Percentiles rank a stretch among this genome's conserved stretches.
phyloP scores from a whole-genome alignment of 768 basidiomycete species.

The Tubosaeta brunneosetosa region DNA sequence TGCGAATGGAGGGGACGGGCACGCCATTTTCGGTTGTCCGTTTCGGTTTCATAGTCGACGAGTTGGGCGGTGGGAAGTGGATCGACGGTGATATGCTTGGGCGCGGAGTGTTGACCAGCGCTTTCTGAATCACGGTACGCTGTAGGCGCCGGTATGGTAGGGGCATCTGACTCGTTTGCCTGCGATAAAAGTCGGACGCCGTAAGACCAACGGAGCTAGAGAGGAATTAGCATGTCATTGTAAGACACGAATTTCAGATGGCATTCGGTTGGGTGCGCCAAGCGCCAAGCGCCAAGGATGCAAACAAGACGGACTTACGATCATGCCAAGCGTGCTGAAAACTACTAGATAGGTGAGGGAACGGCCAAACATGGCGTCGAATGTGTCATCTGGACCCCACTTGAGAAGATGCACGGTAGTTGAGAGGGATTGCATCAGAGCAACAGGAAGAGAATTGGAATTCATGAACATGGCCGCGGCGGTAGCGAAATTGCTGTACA shows the following conservation, averaged over 20 bases:
- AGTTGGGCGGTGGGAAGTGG: slow-evolving; percentile 1
- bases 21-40: neutral
- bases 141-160: neutral
- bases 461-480: slow-evolving; percentile 91
- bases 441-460: slow-evolving; percentile 92
- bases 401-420: slow-evolving; percentile 76
- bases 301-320: slow-evolving; percentile 48
- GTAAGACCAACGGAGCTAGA: slow-evolving; percentile 86
- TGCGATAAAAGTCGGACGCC: slow-evolving; percentile 79
- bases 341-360: slow-evolving; percentile 87
- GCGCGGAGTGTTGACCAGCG: neutral
- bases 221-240: neutral
- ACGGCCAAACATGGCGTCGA: slow-evolving; percentile 86
- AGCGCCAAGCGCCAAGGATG: neutral
- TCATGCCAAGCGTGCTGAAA: slow-evolving; percentile 94
- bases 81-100: neutral
- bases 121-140: slow-evolving; percentile 11
- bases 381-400: slow-evolving; percentile 77
- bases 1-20: neutral
- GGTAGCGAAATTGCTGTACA: slow-evolving; percentile 64
- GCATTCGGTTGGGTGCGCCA: neutral
- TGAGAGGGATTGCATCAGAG: slow-evolving; percentile 87
- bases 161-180: slow-evolving; percentile 23
- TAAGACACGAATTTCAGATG: neutral
- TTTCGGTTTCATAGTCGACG: slow-evolving; percentile 9